Evolutionary conservation across 345 rosid genomes (phyloP), one percentile per base, ranked within the genome.

Genomic region (Citrus inodora): DNA sequence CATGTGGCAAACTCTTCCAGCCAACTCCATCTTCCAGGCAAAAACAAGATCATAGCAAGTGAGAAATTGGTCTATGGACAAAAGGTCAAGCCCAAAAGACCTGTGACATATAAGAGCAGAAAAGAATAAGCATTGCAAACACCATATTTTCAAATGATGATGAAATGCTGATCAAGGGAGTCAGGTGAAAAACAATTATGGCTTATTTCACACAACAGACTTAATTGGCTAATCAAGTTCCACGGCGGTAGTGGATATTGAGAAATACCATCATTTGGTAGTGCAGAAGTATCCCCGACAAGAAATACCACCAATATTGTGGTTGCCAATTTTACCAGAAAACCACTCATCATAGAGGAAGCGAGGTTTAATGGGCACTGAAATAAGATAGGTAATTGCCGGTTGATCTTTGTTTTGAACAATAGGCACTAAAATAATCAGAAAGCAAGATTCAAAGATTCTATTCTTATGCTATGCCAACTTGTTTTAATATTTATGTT

Each of bases 21-120:
- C 66, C 35, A 61, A 48, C 77, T 3, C 32, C 55, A 60, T 38
- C 77, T 74, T 74, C 21, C 77, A 59, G 19, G 76, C 25, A 74
- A 9, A 74, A 17, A 60, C 5, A 74, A 74, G 19, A 56, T 58
- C 32, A 58, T 38, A 56, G 51, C 28, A n/a, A 72, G 60, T 70
- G 73, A 70, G 73, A 48, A 46, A 70, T 46, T 70, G 37, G 17
- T 8, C 1, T 25, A 27, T 6, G 58, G 58, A 5, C 22, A 53
- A 53, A 53, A 53, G 6, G 22, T 53, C 58, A 17, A 53, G 58
- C 22, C 58, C 58, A 53, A 17, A 53, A 53, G 51, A 46, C 51
- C 17, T 11, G 51, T 3, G 16, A 46, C 51, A 42, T 0, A 42
- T 11, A 11, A 42, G 51, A 42, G 51, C 51, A 42, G 7, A 46